These are phyloP conservation scores for Monosporascus sp. DNA, from an alignment of 2,329 filamentous ascomycete species.

Conservation along the genomic window DNA sequence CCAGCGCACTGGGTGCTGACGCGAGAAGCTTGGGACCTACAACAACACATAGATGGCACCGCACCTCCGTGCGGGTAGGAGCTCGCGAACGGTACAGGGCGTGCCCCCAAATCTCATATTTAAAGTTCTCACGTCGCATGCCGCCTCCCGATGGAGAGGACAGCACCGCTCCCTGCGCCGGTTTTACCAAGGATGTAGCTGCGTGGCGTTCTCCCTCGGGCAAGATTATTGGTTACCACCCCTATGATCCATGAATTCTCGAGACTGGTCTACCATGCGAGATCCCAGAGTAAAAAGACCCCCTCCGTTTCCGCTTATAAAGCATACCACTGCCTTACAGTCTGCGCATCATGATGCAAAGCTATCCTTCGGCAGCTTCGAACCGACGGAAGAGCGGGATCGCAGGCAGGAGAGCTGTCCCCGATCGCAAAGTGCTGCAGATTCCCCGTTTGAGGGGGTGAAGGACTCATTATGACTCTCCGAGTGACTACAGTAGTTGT, in stretches of 20 bases:
- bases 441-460: not conserved
- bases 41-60: not conserved
- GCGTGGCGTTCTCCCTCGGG: not conserved
- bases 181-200: not conserved
- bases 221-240: not conserved
- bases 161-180: not conserved
- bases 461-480: no score
- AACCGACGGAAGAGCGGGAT: not conserved
- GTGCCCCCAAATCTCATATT: not conserved
- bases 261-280: not conserved
- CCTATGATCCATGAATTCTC: not conserved
- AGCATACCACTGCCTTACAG: not conserved
- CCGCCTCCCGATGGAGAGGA: not conserved
- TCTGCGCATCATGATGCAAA: not conserved
- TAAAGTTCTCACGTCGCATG: not conserved
- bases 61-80: not conserved
- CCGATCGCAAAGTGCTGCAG: not conserved
- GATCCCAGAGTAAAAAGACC: not conserved
- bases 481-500: no score
- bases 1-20: slow-evolving; percentile 13
- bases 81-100: not conserved
- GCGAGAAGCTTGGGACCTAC: slow-evolving; percentile 15
- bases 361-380: not conserved
- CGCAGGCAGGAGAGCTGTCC: not conserved
- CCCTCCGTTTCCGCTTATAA: not conserved